Percentiles rank a stretch among this genome's conserved stretches.
Conservation (phyloP, 768 basidiomycete species). For the Trametes coccinea region DNA sequence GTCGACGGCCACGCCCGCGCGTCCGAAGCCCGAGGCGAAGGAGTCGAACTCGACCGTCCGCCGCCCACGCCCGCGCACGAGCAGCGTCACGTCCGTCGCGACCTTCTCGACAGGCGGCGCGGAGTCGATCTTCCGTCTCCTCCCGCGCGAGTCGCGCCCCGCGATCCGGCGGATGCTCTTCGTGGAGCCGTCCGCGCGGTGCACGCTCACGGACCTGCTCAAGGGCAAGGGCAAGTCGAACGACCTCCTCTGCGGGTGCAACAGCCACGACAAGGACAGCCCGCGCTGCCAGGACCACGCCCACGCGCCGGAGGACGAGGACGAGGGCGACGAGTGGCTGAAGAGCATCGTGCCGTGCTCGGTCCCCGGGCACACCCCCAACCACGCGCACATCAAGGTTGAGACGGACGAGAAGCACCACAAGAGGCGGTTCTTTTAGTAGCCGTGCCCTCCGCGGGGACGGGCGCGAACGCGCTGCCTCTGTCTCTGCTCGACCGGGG, state of each 20-base stretch:
- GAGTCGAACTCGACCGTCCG: slow-evolving; percentile 15
- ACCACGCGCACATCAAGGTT: slow-evolving; percentile 76
- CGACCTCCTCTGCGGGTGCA: slow-evolving; percentile 81
- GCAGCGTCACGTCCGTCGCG: slow-evolving; percentile 43
- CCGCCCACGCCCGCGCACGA: slow-evolving; percentile 31
- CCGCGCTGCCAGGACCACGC: slow-evolving; percentile 65
- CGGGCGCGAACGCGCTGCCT: no score
- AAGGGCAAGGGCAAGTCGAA: slow-evolving; percentile 76
- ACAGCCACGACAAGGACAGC: slow-evolving; percentile 44
- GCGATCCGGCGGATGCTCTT: slow-evolving; percentile 93
- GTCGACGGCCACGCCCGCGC: slow-evolving; percentile 9
- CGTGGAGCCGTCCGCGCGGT: slow-evolving; percentile 84
- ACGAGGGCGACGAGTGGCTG: slow-evolving; percentile 89
- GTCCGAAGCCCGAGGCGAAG: slow-evolving; percentile 12
- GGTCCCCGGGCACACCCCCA: slow-evolving; percentile 40
- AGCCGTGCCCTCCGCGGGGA: neutral
- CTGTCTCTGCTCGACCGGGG: neutral
- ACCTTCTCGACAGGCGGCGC: slow-evolving; percentile 74
- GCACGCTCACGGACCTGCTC: slow-evolving; percentile 89
- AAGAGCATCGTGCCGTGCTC: slow-evolving; percentile 72
- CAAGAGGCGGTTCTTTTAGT: slow-evolving; percentile 76
- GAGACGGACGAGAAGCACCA: slow-evolving; percentile 68
- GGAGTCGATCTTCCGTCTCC: slow-evolving; percentile 93
- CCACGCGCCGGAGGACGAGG: slow-evolving; percentile 63
- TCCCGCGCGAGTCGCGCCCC: slow-evolving; percentile 89